Base-by-base conservation (phyloP, 306 rosid species). In the Senna tora region DNA sequence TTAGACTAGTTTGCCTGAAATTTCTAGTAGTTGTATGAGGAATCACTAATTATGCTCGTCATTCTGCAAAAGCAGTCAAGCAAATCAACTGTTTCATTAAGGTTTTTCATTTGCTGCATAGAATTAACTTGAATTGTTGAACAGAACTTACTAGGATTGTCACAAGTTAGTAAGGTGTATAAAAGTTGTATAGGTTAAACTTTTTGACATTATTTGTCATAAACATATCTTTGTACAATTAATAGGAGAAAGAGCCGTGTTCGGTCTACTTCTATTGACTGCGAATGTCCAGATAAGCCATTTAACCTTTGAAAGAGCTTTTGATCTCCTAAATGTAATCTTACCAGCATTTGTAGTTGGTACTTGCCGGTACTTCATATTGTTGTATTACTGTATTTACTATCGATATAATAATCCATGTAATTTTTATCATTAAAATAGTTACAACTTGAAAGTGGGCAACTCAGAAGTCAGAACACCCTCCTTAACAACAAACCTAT, bases 21-120 rank as follows among this genome's bases (percentile, higher is more conserved):
- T 58, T 20, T 65, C 47, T 45, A 71, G 38, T 32, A 15, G 43
- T 67, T 74, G 22, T 78, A 38, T 64, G 38, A n/a, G 69, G 2
- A 47, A 21, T 57, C 54, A 32, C 73, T 34, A 14, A 30, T 12
- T 58, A 41, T 58, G 65, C 43, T 33, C 38, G 50, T 15, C 63
- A 15, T 70, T 64, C 25, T 46, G 50, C 30, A 1, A 25, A 25
- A 25, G 30, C 30, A 25, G 3, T 25, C 30, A 25, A 56, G n/a
- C n/a, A 8, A 47, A 16, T 69, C 15, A 38, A 33, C 28, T 75
- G 9, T 59, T 53, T 70, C 38, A n/a, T 0, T 17, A 14, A 15
- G 41, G 2, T 33, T 30, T 0, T 56, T 56, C 60, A 8, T 11
- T 20, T 58, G 64, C 14, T 14, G 68, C 75, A 15, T 64, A 47